These are phyloP conservation scores for Cerioporus squamosus DNA, from an alignment of 1,284 basidiomycete species.

Conservation along the genomic window DNA sequence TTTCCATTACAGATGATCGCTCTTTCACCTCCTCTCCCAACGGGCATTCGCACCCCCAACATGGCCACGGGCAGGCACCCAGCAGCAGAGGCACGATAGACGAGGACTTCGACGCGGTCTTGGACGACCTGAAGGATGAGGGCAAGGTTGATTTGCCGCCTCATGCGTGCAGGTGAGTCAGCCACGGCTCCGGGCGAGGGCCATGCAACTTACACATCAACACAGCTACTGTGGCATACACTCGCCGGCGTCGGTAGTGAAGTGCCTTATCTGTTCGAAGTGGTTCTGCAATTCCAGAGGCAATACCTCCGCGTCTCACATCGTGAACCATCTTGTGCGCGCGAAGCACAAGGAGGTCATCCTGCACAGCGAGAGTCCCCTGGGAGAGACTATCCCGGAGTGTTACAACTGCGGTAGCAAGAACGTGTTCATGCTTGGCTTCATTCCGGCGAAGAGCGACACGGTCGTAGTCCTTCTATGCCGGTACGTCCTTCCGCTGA, in stretches of 20 bases:
- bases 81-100: constrained; percentile 52
- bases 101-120: constrained; percentile 84
- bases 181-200: constrained; percentile 5
- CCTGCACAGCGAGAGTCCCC: constrained; percentile 91
- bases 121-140: constrained; percentile 90
- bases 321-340: constrained; percentile 98
- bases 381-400: constrained; percentile 97
- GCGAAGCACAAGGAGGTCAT: constrained; percentile 99
- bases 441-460: constrained; percentile 99
- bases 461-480: constrained; percentile 99
- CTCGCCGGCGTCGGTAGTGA: constrained; percentile 95
- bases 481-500: constrained; percentile 58
- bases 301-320: constrained; percentile 97
- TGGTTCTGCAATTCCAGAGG: constrained; percentile 99
- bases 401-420: constrained; percentile 99
- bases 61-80: constrained; percentile 36
- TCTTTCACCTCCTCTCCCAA: constrained; percentile 40
- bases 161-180: constrained; percentile 90
- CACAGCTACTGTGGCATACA: constrained; percentile 98
- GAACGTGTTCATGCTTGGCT: constrained; percentile 99
- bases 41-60: constrained; percentile 40
- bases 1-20: constrained; percentile 65
- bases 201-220: constrained; percentile 4
- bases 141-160: constrained; percentile 82
- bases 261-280: constrained; percentile 94